These are phyloP conservation scores for Geotrichum bryndzae DNA, from an alignment of 1,139 yeast genomes.

Conservation along the genomic window DNA sequence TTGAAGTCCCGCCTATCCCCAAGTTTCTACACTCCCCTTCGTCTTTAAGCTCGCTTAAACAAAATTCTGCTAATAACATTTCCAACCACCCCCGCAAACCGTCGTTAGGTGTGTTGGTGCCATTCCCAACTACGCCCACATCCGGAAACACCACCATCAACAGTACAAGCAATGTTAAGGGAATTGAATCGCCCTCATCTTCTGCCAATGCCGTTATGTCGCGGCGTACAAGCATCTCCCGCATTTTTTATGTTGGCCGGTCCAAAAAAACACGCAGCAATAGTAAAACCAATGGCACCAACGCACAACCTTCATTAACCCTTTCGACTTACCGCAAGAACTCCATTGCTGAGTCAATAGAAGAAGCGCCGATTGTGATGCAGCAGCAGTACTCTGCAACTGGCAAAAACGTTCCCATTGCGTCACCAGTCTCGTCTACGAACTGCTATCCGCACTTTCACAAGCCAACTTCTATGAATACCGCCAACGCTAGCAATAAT, in stretches of 20 bases:
- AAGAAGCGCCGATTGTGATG: neutral
- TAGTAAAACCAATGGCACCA: neutral
- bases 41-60: neutral
- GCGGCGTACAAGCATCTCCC: slow-evolving; percentile 8
- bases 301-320: neutral
- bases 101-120: neutral
- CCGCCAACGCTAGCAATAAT: neutral
- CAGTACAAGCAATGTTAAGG: neutral
- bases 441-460: slow-evolving; percentile 6
- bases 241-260: slow-evolving; percentile 7
- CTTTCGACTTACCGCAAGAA: neutral
- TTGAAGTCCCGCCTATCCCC: neutral
- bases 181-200: neutral
- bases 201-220: neutral
- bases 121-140: neutral
- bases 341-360: neutral
- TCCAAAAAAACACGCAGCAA: neutral
- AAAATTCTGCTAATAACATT: neutral
- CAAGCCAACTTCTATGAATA: slow-evolving; percentile 1
- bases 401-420: neutral
- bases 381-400: neutral
- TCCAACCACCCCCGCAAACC: neutral
- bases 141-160: neutral
- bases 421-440: neutral
- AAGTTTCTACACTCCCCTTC: neutral